phyloP scores from a whole-genome alignment of 176 grass and related monocot genomes.

The Paspalum notatum region DNA sequence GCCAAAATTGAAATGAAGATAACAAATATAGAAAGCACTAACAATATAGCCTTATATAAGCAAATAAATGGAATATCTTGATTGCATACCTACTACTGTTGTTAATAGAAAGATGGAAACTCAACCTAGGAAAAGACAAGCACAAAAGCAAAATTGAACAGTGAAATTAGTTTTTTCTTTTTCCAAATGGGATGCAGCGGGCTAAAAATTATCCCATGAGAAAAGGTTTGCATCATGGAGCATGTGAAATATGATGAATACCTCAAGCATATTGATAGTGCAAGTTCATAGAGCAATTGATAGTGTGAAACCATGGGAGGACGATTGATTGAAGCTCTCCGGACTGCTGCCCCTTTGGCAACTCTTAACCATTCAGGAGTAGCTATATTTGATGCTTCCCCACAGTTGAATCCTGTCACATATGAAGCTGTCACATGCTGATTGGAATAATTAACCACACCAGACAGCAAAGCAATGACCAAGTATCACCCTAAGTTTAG shows the following conservation, averaged over 20 bases:
- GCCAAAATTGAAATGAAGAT: slow-evolving; percentile 19
- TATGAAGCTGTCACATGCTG: slow-evolving; percentile 6
- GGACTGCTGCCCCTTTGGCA: slow-evolving; percentile 91
- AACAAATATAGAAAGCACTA: slow-evolving; percentile 28
- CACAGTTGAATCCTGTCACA: slow-evolving; percentile 89
- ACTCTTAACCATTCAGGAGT: slow-evolving; percentile 92
- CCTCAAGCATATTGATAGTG: slow-evolving; percentile 80
- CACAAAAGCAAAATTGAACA: neutral
- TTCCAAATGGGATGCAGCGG: neutral
- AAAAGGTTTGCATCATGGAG: slow-evolving; percentile 23
- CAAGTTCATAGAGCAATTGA: slow-evolving; percentile 88
- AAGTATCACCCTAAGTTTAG: neutral
- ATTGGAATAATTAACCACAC: slow-evolving; percentile 8
- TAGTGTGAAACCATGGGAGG: slow-evolving; percentile 90
- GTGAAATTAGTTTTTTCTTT: neutral
- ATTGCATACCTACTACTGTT: slow-evolving; percentile 21
- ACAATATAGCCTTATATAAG: slow-evolving; percentile 6
- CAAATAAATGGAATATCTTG: slow-evolving; percentile 15
- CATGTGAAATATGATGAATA: slow-evolving; percentile 40
- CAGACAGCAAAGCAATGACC: neutral
- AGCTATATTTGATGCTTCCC: slow-evolving; percentile 92
- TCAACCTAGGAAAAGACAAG: neutral
- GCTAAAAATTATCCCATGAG: slow-evolving; percentile 19
- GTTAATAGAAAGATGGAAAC: slow-evolving; percentile 21
- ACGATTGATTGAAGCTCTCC: slow-evolving; percentile 89